Evolutionary conservation across 352 stramenopile species (phyloP).

Genomic region (Thalassiosira sp.): DNA sequence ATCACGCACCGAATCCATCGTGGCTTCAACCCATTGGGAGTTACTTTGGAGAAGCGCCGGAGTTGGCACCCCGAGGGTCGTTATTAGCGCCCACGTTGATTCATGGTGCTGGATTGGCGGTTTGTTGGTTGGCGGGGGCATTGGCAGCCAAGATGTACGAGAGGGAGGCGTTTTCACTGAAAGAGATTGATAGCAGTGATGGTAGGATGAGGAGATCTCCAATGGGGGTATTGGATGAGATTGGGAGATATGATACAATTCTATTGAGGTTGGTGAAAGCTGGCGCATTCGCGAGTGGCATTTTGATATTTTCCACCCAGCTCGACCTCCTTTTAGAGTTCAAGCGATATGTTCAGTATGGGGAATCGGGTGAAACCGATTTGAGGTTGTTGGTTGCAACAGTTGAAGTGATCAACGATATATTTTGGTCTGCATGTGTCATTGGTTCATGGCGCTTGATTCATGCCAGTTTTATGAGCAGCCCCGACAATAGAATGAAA

Average conservation of each 20-base stretch:
- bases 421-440: constrained; percentile 67
- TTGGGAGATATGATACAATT: constrained; percentile 20
- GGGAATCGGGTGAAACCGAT: constrained; percentile 70
- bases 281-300: constrained; percentile 70
- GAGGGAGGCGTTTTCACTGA: constrained; percentile 50
- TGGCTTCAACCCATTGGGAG: constrained; percentile 61
- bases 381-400: constrained; percentile 57
- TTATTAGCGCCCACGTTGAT: constrained; percentile 74
- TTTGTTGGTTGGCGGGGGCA: constrained; percentile 70
- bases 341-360: constrained; percentile 65
- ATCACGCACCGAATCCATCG: constrained; percentile 61
- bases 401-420: constrained; percentile 76
- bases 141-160: constrained; percentile 70
- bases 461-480: constrained; percentile 50
- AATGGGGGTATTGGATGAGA: background rate
- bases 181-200: constrained; percentile 11
- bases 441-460: constrained; percentile 61
- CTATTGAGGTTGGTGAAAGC: constrained; percentile 46
- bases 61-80: constrained; percentile 53
- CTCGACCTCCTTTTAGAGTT: constrained; percentile 72
- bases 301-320: constrained; percentile 75
- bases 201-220: constrained; percentile 10
- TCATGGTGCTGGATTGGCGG: constrained; percentile 75
- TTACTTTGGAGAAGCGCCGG: constrained; percentile 28
- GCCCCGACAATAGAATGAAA: constrained; percentile 14